Evolutionary conservation across 139 green algal species (phyloP).

Genomic region (Closterium sp.): DNA sequence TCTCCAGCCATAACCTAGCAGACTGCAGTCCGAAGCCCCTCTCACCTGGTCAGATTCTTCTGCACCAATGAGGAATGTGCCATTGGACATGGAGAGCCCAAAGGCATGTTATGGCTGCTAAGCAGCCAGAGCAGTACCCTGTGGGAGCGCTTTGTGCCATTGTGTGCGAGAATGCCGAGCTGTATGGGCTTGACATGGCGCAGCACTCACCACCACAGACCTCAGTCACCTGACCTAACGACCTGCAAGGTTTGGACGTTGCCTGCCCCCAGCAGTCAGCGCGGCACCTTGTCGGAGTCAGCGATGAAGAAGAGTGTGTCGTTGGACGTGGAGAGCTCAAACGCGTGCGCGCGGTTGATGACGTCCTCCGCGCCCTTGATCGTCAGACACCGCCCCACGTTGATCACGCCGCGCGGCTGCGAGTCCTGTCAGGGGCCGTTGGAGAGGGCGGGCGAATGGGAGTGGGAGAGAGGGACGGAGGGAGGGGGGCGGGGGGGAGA

Average conservation of each 20-base stretch:
- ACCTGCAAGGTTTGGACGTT: too few relatives aligned
- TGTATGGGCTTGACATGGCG: too few relatives aligned
- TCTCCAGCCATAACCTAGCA: too few relatives aligned
- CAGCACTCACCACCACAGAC: too few relatives aligned
- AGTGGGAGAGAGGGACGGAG: background rate
- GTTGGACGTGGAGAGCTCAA: conserved; percentile 89
- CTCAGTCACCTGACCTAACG: too few relatives aligned
- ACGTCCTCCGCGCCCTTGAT: conserved; percentile 96
- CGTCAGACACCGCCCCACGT: conserved; percentile 88
- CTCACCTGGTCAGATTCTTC: too few relatives aligned
- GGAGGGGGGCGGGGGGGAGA: background rate
- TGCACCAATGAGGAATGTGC: too few relatives aligned
- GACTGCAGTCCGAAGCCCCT: too few relatives aligned
- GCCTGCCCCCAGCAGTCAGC: too few relatives aligned
- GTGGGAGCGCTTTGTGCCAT: too few relatives aligned
- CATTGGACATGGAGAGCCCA: conserved; percentile 90
- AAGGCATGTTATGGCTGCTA: conserved; percentile 76
- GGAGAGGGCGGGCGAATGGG: background rate
- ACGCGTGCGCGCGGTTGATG: conserved; percentile 91
- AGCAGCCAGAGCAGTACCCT: too few relatives aligned
- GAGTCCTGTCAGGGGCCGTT: conserved; percentile 52
- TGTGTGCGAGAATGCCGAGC: too few relatives aligned
- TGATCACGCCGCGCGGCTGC: conserved; percentile 85
- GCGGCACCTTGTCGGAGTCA: conserved; percentile 79
- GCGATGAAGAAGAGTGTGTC: conserved; percentile 90